A percentile compares a stretch with the other conserved stretches of the same genome.
Evolutionary conservation across 768 basidiomycete genomes (phyloP).

Genomic region (Kwoniella botswanensis): DNA sequence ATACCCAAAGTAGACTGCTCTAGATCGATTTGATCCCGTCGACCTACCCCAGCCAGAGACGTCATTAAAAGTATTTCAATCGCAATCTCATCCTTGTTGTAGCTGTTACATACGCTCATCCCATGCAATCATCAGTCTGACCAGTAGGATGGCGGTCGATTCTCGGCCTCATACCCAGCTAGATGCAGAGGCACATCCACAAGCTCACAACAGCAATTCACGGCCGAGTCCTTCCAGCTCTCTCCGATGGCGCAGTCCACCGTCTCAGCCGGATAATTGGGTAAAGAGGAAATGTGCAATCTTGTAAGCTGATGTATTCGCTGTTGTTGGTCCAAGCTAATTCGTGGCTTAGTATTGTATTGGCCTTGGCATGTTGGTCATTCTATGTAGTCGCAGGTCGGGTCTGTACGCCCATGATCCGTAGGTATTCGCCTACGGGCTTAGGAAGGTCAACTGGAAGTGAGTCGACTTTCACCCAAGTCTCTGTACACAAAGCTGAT

Average conservation of each 20-base stretch:
- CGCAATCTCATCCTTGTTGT: too few relatives aligned
- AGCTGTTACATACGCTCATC: too few relatives aligned
- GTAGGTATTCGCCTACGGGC: constrained; percentile 60
- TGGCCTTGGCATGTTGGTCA: constrained; percentile 70
- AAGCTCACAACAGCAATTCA: too few relatives aligned
- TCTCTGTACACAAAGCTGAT: not conserved
- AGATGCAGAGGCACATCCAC: too few relatives aligned
- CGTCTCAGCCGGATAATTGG: constrained; percentile 41
- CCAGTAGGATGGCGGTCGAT: not conserved
- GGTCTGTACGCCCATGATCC: constrained; percentile 75
- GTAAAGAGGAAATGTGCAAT: constrained; percentile 34
- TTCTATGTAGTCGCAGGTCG: constrained; percentile 77
- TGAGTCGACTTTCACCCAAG: constrained; percentile 61
- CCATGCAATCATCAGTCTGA: not conserved
- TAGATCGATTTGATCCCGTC: constrained; percentile 6
- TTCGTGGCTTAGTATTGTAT: constrained; percentile 59
- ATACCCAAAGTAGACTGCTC: not conserved
- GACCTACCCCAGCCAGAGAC: not conserved
- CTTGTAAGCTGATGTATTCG: constrained; percentile 25
- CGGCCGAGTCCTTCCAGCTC: not conserved
- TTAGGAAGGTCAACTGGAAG: constrained; percentile 68
- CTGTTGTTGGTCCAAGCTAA: not conserved
- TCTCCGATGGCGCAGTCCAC: constrained; percentile 5
- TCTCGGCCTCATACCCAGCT: not conserved
- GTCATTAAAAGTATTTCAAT: too few relatives aligned